A percentile compares a stretch with the other conserved stretches of the same genome.
Evolutionary conservation across 805 yeast species (phyloP).

Genomic region (Myxozyma lipomycoides): DNA sequence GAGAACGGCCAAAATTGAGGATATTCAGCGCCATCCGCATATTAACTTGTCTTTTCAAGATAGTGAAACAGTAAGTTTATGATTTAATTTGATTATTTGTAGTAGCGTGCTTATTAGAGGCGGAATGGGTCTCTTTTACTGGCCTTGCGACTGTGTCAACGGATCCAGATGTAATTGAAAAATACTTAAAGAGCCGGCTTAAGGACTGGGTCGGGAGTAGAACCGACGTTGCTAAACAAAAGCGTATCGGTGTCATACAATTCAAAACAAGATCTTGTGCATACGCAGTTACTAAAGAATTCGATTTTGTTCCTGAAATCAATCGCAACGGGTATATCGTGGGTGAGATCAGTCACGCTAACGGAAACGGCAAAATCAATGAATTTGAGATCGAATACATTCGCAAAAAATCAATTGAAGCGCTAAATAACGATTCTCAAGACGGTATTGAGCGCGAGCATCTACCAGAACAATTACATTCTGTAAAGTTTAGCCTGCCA

Average conservation of each 20-base stretch:
- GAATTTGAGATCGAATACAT: constrained; percentile 10
- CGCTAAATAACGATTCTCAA: background rate
- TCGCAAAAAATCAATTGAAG: constrained; percentile 5
- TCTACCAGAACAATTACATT: background rate
- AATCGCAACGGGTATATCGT: constrained; percentile 6
- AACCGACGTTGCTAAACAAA: no score
- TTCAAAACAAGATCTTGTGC: constrained; percentile 16
- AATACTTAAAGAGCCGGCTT: constrained; percentile 8
- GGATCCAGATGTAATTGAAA: constrained; percentile 9
- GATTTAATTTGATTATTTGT: background rate
- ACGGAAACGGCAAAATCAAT: constrained; percentile 12
- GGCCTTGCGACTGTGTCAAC: constrained; percentile 17
- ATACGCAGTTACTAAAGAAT: constrained; percentile 15
- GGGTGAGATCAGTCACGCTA: constrained; percentile 13
- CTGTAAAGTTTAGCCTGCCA: background rate
- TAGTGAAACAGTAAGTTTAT: constrained; percentile 17
- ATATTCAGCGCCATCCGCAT: constrained; percentile 18
- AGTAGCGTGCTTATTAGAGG: no score
- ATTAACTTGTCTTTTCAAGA: constrained; percentile 22
- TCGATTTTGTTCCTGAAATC: constrained; percentile 13
- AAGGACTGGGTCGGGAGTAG: constrained; percentile 12
- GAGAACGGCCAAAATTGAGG: constrained; percentile 17
- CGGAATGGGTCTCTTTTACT: constrained; percentile 25
- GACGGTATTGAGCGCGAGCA: background rate
- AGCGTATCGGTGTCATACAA: constrained; percentile 6